Evolutionary conservation across 176 grass and related monocot species (phyloP), one percentile per base, ranked within the genome.

Genomic region (Eragrostis curvula): DNA sequence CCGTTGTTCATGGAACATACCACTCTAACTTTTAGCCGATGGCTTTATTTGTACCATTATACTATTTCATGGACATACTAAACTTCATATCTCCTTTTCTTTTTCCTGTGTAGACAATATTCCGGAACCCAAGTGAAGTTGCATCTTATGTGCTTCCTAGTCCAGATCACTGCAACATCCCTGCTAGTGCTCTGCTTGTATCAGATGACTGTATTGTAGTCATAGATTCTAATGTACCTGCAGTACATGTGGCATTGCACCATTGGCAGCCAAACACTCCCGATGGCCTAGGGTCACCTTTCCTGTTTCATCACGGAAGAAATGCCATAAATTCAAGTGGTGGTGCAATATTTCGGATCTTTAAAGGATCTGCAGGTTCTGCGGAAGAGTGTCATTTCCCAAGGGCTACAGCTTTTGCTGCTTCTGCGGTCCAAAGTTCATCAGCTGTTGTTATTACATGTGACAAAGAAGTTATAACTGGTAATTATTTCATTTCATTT

Each of bases 251-350:
- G 57, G 96, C 96, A 68, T 79, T 95, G 86, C 96, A 98, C 72
- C 94, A 91, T 61, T 98, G 92, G 96, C 96, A 98, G 77, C 96
- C 96, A 76, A 95, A 89, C 83, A 91, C 92, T 75, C 87, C 96
- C 45, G 85, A 98, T 78, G 93, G 89, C 36, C 85, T 88, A 60
- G 96, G 91, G 70, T 88, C 82, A 73, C 96, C 96, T 63, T 98
- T 98, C 82, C 88, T 93, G 46, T 98, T 98, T 84, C 96, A 95
- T 79, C 90, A 77, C 10, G 92, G 93, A 27, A 95, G 82, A 86
- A 70, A 86, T 79, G 82, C 84, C 51, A 86, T 87, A 74, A 95
- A 64, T 87, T 93, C 85, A 27, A 89, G 85, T 68, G 84, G 88
- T 44, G 79, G 96, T 25, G 77, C 96, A 57, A 88, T 98, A 57